These are phyloP conservation scores for Colletotrichum aenigma DNA, from an alignment of 2,329 filamentous ascomycete species.

Conservation along the genomic window DNA sequence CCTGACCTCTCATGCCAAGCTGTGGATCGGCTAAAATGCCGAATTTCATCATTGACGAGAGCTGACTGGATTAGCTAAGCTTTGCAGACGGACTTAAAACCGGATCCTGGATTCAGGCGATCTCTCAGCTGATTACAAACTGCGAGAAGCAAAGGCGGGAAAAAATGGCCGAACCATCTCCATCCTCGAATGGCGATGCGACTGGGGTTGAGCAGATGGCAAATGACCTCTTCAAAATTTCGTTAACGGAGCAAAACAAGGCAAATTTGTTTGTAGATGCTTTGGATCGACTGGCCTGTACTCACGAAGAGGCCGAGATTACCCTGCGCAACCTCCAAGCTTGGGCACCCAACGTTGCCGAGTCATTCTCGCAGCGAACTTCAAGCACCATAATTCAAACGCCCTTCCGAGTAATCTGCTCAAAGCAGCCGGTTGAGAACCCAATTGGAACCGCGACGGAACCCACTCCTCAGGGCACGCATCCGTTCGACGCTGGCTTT, in stretches of 20 bases:
- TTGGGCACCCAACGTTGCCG: neutral
- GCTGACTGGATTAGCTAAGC: neutral
- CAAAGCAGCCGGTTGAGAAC: neutral
- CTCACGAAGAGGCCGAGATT: neutral
- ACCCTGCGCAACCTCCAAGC: neutral
- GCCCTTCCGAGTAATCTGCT: neutral
- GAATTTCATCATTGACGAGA: neutral
- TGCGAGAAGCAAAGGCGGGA: neutral
- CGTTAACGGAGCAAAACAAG: neutral
- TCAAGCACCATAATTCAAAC: neutral
- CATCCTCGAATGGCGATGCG: neutral
- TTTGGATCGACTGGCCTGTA: neutral
- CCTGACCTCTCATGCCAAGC: neutral
- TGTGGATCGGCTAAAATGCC: neutral
- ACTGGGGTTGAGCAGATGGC: neutral
- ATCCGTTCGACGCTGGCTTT: neutral
- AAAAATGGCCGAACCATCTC: neutral
- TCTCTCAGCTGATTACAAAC: neutral
- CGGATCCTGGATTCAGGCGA: neutral
- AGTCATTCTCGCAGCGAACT: neutral
- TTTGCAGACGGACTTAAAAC: neutral
- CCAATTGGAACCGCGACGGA: neutral
- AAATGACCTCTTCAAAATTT: neutral
- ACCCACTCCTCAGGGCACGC: neutral
- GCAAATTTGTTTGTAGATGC: neutral